A percentile compares a stretch with the other conserved stretches of the same genome.
Evolutionary conservation across 2,329 filamentous ascomycete species (phyloP).

Genomic region (Cladosporium sp.): DNA sequence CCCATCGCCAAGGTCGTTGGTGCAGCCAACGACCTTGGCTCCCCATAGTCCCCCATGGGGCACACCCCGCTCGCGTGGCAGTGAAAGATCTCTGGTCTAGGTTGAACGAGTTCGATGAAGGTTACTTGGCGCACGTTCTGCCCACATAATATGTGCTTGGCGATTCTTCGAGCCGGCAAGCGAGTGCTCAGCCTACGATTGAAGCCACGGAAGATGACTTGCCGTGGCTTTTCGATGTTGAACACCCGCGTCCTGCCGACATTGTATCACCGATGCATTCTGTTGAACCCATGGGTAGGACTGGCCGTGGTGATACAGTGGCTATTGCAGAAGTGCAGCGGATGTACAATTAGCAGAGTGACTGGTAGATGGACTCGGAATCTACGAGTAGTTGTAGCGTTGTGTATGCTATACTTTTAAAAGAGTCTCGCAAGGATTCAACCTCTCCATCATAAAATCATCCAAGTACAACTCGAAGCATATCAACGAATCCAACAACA

Average conservation of each 20-base stretch:
- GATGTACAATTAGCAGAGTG: not conserved
- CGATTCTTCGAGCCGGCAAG: not conserved
- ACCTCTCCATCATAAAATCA: too few relatives aligned
- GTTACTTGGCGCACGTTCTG: conserved; percentile 9
- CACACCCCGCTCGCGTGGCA: conserved; percentile 10
- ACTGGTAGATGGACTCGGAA: not conserved
- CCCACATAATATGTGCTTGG: conserved; percentile 1
- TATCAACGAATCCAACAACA: not conserved
- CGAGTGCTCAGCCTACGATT: not conserved
- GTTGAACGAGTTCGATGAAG: not conserved
- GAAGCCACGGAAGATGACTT: conserved; percentile 1
- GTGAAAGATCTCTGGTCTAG: not conserved
- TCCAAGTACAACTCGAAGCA: not conserved
- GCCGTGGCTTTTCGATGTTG: not conserved
- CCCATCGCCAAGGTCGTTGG: conserved; percentile 9
- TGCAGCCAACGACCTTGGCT: conserved; percentile 6
- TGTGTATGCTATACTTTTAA: not conserved
- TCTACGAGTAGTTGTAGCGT: not conserved
- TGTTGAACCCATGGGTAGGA: not conserved
- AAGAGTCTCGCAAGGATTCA: not conserved
- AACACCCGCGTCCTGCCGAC: not conserved
- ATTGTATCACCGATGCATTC: not conserved
- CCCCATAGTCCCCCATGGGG: conserved; percentile 10
- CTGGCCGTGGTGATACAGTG: not conserved
- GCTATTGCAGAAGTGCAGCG: not conserved